Conservation (phyloP, 148 eudicot species). For the Beta vulgaris region DNA sequence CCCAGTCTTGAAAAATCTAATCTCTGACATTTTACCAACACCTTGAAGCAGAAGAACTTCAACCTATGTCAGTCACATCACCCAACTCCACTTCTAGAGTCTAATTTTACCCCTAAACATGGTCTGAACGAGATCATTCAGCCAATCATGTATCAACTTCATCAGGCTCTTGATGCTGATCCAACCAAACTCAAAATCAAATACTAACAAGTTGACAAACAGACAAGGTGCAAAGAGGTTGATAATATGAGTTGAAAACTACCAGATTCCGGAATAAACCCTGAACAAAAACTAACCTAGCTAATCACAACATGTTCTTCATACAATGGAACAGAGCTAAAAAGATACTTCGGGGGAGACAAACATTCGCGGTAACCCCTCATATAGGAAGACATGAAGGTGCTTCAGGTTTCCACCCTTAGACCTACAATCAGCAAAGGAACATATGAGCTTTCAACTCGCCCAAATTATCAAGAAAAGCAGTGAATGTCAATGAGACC, state of each 20-base stretch:
- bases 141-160: background rate
- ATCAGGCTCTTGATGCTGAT: background rate
- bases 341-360: background rate
- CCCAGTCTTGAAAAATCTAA: no score
- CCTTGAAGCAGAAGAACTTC: no score
- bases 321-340: background rate
- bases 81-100: no score
- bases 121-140: background rate
- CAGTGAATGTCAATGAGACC: conserved; percentile 5
- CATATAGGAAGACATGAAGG: background rate
- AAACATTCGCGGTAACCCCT: background rate
- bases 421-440: conserved; percentile 17
- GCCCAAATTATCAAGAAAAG: background rate
- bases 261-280: background rate
- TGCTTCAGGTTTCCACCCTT: conserved; percentile 12
- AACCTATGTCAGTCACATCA: no score
- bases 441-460: conserved; percentile 12
- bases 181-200: background rate
- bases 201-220: no score
- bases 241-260: background rate
- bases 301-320: background rate
- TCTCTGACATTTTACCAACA: no score
- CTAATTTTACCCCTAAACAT: no score
- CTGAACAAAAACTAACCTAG: background rate
- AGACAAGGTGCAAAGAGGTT: no score